phyloP scores from a whole-genome alignment of 306 rosid genomes.

The Arachis hypogaea region DNA sequence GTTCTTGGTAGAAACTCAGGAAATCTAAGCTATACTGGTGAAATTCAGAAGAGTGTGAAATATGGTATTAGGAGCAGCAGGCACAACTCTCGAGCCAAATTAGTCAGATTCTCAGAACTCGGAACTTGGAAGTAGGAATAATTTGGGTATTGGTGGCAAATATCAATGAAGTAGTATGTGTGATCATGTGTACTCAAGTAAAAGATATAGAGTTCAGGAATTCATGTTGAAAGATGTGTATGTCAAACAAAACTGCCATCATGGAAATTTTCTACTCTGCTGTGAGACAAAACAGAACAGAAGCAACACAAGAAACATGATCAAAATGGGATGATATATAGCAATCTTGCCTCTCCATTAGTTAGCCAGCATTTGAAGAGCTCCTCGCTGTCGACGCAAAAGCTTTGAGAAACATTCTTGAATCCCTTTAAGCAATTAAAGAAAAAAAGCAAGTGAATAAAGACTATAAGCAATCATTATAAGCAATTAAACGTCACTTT shows the following conservation, averaged over 20 bases:
- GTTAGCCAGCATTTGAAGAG: conserved; percentile 96
- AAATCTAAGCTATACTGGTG: not conserved
- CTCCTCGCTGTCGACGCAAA: conserved; percentile 85
- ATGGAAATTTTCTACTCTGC: conserved; percentile 19
- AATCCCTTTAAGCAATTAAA: conserved; percentile 45
- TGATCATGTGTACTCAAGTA: not conserved
- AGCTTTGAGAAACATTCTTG: conserved; percentile 70
- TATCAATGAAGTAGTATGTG: not conserved
- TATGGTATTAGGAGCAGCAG: not conserved
- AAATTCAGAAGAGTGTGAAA: not conserved
- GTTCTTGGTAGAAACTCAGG: not conserved
- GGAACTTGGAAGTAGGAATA: no score
- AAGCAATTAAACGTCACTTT: no score
- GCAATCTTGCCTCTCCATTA: conserved; percentile 86
- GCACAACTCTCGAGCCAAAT: no score
- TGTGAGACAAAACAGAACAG: conserved; percentile 30
- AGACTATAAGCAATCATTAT: no score
- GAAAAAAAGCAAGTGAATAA: no score
- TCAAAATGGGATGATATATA: conserved; percentile 13
- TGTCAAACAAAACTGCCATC: conserved; percentile 18
- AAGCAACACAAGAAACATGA: conserved; percentile 27
- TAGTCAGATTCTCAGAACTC: no score
- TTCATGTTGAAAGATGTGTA: conserved; percentile 20
- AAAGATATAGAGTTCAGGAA: conserved; percentile 25
- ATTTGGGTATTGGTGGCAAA: no score